These are phyloP conservation scores for Phaeotremella fagi DNA, from an alignment of 768 basidiomycete genomes.

Conservation along the genomic window DNA sequence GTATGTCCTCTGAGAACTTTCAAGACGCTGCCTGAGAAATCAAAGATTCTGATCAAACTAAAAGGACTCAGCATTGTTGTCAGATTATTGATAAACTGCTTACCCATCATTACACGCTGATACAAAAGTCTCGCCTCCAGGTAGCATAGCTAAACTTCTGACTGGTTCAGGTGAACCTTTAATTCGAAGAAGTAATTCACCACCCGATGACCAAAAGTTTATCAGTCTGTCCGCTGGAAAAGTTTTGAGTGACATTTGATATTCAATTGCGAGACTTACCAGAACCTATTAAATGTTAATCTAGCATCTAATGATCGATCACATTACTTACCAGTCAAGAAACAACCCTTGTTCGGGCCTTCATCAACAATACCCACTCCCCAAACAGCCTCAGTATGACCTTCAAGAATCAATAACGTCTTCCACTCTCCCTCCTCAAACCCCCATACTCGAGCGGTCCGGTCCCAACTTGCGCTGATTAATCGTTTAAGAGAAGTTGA, in stretches of 20 bases:
- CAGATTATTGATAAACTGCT: too few relatives aligned
- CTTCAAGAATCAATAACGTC: conserved; percentile 23
- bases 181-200: conserved; percentile 15
- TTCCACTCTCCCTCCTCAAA: conserved; percentile 15
- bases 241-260: not conserved
- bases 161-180: conserved; percentile 35
- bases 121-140: conserved; percentile 19
- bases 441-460: conserved; percentile 43
- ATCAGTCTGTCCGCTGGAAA: conserved; percentile 37
- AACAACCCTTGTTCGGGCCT: conserved; percentile 25
- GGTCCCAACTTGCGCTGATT: conserved; percentile 46
- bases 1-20: conserved; percentile 28
- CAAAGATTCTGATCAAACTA: conserved; percentile 33
- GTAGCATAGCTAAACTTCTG: conserved; percentile 25
- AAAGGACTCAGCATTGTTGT: too few relatives aligned
- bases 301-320: not conserved
- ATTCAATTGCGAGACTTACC: conserved; percentile 1
- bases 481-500: conserved; percentile 19
- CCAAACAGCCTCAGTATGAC: conserved; percentile 46
- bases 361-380: conserved; percentile 36
- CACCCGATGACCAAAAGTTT: conserved; percentile 26
- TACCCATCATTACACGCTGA: conserved; percentile 44
- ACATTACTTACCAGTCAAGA: conserved; percentile 32
- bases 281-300: not conserved
- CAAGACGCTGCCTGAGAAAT: conserved; percentile 21